Conservation (phyloP, 2,329 filamentous ascomycete species). For the Fusarium albidum region DNA sequence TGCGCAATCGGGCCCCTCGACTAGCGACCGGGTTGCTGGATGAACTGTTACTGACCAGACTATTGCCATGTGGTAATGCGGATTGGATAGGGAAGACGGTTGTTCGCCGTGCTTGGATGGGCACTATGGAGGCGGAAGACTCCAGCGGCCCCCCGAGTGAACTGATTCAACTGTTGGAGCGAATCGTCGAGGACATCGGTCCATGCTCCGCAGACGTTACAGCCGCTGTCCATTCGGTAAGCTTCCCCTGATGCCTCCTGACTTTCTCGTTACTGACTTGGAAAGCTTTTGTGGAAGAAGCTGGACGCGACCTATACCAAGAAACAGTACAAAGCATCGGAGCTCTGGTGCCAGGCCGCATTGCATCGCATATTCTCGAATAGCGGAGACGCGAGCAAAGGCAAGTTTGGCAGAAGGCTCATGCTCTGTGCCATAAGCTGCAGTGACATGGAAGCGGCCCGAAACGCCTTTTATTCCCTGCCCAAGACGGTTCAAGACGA, state of each 20-base stretch:
- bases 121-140: conserved; percentile 55
- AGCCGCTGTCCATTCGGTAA: conserved; percentile 72
- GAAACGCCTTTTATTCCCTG: conserved; percentile 63
- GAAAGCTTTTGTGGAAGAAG: conserved; percentile 81
- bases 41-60: conserved; percentile 66
- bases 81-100: conserved; percentile 75
- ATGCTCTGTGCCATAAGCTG: conserved; percentile 73
- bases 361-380: conserved; percentile 72
- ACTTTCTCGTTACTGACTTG: conserved; percentile 18
- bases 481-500: conserved; percentile 65
- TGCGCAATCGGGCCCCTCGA: conserved; percentile 63
- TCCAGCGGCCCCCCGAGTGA: conserved; percentile 28
- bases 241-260: conserved; percentile 34
- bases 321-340: conserved; percentile 61
- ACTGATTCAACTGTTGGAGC: conserved; percentile 37
- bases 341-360: conserved; percentile 76
- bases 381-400: conserved; percentile 70
- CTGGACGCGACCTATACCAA: conserved; percentile 67
- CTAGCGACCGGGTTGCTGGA: conserved; percentile 64
- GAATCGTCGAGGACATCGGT: conserved; percentile 52
- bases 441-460: conserved; percentile 37
- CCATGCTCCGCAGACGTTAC: conserved; percentile 64
- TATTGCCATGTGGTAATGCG: conserved; percentile 58
- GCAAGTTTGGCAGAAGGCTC: conserved; percentile 75
- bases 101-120: conserved; percentile 73